Evolutionary conservation across 1,139 yeast genomes (phyloP), one percentile per base, ranked within the genome.

Genomic region (Lodderomyces theae): DNA sequence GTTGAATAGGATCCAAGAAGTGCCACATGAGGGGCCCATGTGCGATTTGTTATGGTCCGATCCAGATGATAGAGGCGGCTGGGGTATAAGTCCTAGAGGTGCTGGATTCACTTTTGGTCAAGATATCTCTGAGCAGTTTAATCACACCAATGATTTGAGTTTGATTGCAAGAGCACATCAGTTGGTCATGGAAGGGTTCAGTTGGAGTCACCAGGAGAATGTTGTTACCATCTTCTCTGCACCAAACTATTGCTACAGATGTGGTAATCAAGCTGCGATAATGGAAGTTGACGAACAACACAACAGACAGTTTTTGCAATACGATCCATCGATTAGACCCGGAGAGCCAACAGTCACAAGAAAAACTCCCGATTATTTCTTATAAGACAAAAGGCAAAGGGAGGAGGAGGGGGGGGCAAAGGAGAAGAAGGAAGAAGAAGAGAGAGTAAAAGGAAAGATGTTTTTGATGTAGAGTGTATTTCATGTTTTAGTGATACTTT

Each of bases 11-110:
- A 77, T 79, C 49, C 97, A 92, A 67, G 98, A 92, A 66, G 97
- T 92, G 40, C 98, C 98, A 26, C 98, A 92, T 60, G 98, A 92
- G 64, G 98, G 98, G 30, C 96, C 97, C 40, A 92, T 92, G 96
- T 92, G 97, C 66, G 98, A 92, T 62, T 71, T 92, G 58, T 72
- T 92, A 45, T 92, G 98, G 98, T 85, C 95, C 7, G 98, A 92
- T 58, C 98, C 98, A 2, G 98, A 92, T 59, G 96, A 88, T 58
- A 82, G 95, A 50, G 88, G 88, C 46, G 90, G 94, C 42, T 94
- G 98, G 98, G 96, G 96, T 18, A 82, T 92, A 49, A 85, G 95
- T 43, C 97, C 98, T 51, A 80, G 98, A 66, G 98, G 98, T 56
- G 98, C 98, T 38, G 98, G 98, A 46, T 94, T 86, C 79, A 68